Evolutionary conservation across 495 filamentous ascomycete species (phyloP), one percentile per base, ranked within the genome.

Genomic region (Trichocladium antarcticum): DNA sequence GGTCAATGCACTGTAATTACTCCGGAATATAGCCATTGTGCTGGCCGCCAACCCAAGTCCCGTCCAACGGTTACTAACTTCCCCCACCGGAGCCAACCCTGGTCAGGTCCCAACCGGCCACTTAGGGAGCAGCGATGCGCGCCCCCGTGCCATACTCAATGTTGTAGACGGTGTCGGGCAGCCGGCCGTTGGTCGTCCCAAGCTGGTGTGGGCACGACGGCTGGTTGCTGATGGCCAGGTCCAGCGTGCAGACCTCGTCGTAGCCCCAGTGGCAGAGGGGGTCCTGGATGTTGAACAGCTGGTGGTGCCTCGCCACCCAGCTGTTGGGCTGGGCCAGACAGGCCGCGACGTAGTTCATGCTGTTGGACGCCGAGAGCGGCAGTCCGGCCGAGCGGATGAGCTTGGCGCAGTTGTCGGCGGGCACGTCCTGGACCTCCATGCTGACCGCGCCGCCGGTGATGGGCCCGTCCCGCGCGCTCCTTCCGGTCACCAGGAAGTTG

Each of bases 361-460:
- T 67, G 55, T 70, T 73, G 12, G 68, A 49, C 5, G 62, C 70
- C 40, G 59, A 63, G 17, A 73, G 60, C 0, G 70, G 65, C 5
- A 73, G 54, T 42, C 63, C 65, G 42, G 51, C 35, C 12, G 52
- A 57, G 14, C 53, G 38, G 54, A 73, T 51, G 21, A 69, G 54
- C 42, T 50, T 35, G 12, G 57, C 42, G 51, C 68, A 71, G 1
- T 59, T 49, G 1, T 54, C 57, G 11, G 65, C 54, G n/a, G 62
- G 41, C n/a, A 68, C 55, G 31, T 60, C 51, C 17, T 62, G 47
- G 38, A 59, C 64, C 1, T 62, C 55, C 58, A 69, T 69, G 17
- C 55, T 53, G 28, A 69, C 49, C 20, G 42, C 46, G 7, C 70
- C 68, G 42, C 70, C 65, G 1, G 59, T 56, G 11, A 60, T 58